Evolutionary conservation across 768 basidiomycete species (phyloP), one percentile per base, ranked within the genome.

Genomic region (Mycena rosella): DNA sequence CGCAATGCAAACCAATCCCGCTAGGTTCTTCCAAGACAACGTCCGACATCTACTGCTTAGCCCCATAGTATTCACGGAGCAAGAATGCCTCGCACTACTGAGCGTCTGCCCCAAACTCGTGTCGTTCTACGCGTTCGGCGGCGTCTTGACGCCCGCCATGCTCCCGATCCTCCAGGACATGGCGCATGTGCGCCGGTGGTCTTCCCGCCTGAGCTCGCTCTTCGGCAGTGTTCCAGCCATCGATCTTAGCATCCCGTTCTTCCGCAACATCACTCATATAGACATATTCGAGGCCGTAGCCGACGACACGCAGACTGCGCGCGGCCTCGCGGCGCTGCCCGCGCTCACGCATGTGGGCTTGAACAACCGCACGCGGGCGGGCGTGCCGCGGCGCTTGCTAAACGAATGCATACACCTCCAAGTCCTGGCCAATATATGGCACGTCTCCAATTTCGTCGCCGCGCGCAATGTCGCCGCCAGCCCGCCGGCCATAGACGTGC

Each of bases 181-280:
- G 26, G 3, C 26, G 11, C 30, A 52, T 5, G 30, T 66, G 8
- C 59, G 65, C n/a, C 34, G 13, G 24, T 60, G 65, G 59, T 29
- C 32, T 26, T 58, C 52, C 11, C 40, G 5, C 22, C 51, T 60
- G 17, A 2, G 29, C 5, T 0, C 24, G 22, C 30, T 60, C 9
- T 60, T 60, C 36, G 58, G 58, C 8, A 32, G 24, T 29, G 9
- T 1, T 8, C 2, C 5, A 11, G 8, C 42, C 29, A 58, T 59
- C 24, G 38, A 59, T 32, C 42, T 57, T 14, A 10, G 32, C 15
- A 22, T 14, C 5, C 32, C 65, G 20, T 60, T 38, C 14, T 67
- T 55, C 48, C 47, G 58, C 34, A 47, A 24, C 13, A 30, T 67
- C 36, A 55, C 53, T 3, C 65, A 66, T 38, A 42, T 66, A 22